Evolutionary conservation across 2,329 filamentous ascomycete species (phyloP), one percentile per base, ranked within the genome.

Genomic region (Hortaea werneckii): DNA sequence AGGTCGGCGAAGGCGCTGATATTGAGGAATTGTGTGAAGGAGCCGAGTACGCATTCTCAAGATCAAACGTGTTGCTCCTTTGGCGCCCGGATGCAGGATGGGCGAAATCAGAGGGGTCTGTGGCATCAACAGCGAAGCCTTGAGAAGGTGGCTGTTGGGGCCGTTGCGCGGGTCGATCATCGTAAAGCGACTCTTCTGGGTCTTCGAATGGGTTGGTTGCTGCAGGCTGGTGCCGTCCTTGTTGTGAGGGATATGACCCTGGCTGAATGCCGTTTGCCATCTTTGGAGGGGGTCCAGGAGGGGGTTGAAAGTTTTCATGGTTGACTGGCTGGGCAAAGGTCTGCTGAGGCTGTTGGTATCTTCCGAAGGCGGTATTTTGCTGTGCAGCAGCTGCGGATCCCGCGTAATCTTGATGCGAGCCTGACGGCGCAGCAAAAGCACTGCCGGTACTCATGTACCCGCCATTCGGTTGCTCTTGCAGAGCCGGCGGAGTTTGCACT

Each of bases 121-220:
- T 35, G 8, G 32, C 32, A 35, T 35, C 32, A n/a, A 35, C n/a
- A 35, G 32, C 32, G 4, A 35, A 35, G n/a, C n/a, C n/a, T 9
- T 35, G 32, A 35, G 8, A 9, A 9, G 32, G n/a, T 9, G 8
- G 32, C 32, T 35, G 32, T 35, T n/a, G 8, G 9, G 8, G 32
- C 32, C n/a, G 32, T n/a, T 35, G 32, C 8, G 32, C 9, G 8
- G 32, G 32, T n/a, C 32, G 32, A n/a, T 35, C n/a, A 35, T 35
- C 32, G n/a, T 35, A 35, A n/a, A 35, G 32, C 8, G 32, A 35
- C 32, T 35, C 32, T 9, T 35, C 32, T 9, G 68, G 67, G 51
- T 71, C 68, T 3, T 62, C 64, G 46, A 71, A 71, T 0, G 69
- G 69, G 30, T 71, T 58, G 40, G 63, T n/a, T 9, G 9, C 6